Evolutionary conservation across 169 alveolate species (phyloP), one percentile per base, ranked within the genome.

Genomic region (Babesia caballi): DNA sequence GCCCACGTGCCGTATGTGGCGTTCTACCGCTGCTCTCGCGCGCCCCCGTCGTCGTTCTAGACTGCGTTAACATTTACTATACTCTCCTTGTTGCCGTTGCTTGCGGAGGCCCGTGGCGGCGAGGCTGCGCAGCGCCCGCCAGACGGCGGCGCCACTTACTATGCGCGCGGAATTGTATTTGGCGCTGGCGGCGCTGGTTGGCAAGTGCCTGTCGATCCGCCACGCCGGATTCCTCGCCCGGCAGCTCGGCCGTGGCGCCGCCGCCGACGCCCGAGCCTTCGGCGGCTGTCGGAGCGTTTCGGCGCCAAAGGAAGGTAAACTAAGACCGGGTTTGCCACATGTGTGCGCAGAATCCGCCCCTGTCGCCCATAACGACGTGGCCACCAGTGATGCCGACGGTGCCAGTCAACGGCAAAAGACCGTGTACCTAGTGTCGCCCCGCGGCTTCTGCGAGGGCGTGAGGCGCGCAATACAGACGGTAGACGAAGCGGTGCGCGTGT

Each of bases 401-500:
- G 44, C 14, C 7, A 17, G n/a, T 0, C 4, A 68, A 4, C 17
- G 35, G 21, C 75, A 66, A 2, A 84, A 80, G 53, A 69, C 63
- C 33, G 69, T 85, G 42, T 74, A 74, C 23, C 72, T 91, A 3
- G 66, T 91, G 27, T 77, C 56, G 21, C 95, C 95, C 2, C 61
- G 95, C 12, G 95, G 95, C 19, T 91, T 91, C 78, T 91, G 95
- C 49, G 93, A 89, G 41, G 95, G 95, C 19, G 95, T 91, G 17
- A 54, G 87, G 33, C 61, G 95, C 17, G 95, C 95, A 11, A 85
- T 91, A 25, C 84, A 73, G 23, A 89, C 93, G 4, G 95, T 91
- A n/a, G 92, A 91, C 53, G 91, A 89, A 28, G 88, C 93, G 1
- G 77, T 91, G n/a, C 65, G 88, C 28, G 27, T 87, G 17, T 88